phyloP scores from a whole-genome alignment of 177 flowering plant species.

The Tripterygium wilfordii region DNA sequence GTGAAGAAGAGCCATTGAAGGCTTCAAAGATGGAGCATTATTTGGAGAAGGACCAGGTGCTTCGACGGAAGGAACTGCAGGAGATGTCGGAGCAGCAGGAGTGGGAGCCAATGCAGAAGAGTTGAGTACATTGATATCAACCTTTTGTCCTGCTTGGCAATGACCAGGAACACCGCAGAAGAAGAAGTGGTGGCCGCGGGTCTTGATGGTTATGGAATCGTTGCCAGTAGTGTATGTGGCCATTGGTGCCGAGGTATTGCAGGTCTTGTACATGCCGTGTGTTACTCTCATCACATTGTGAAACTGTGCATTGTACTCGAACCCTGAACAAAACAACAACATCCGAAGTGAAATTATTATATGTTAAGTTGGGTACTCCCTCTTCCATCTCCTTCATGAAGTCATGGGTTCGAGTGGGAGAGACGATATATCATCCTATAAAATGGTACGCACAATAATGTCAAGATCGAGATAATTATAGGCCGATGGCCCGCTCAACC shows the following conservation, averaged over 20 bases:
- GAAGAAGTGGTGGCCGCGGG: conserved; percentile 59
- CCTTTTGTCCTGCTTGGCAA: conserved; percentile 76
- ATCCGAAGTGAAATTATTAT: no score
- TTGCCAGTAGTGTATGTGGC: conserved; percentile 52
- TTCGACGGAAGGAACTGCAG: conserved; percentile 9
- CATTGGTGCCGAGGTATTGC: conserved; percentile 53
- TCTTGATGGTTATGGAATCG: conserved; percentile 46
- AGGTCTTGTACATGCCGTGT: conserved; percentile 40
- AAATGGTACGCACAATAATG: no score
- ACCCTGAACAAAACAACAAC: conserved; percentile 12
- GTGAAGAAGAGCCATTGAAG: not conserved
- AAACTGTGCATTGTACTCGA: conserved; percentile 37
- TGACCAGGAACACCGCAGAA: conserved; percentile 77
- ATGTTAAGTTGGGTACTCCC: no score
- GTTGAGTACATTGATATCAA: conserved; percentile 49
- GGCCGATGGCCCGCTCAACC: no score
- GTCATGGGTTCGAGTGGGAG: no score
- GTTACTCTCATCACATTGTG: conserved; percentile 70
- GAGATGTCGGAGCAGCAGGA: conserved; percentile 6
- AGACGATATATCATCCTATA: no score
- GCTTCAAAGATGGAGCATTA: conserved; percentile 1
- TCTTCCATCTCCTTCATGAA: no score
- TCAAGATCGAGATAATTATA: no score
- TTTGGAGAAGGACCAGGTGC: conserved; percentile 16
- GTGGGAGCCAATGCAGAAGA: conserved; percentile 4